Conservation (phyloP, 495 filamentous ascomycete species). For the Pseudotulostoma volvatum region DNA sequence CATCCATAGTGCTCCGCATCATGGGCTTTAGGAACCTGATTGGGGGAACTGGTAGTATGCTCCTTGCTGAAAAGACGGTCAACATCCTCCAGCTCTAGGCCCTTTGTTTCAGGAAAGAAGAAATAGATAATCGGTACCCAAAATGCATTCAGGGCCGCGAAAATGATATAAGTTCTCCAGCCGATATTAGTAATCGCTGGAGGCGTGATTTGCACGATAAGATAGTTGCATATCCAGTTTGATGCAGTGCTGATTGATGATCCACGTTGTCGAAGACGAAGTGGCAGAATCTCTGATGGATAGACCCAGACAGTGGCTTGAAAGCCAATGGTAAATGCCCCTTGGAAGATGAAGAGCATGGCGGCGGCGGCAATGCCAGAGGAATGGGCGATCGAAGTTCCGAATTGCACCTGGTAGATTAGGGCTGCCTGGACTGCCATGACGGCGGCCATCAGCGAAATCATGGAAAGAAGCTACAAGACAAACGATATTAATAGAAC, state of each 20-base stretch:
- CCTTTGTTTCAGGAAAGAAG: constrained; percentile 30
- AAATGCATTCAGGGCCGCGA: constrained; percentile 24
- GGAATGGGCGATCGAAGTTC: constrained; percentile 2
- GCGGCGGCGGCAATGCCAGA: constrained; percentile 8
- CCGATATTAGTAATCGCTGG: constrained; percentile 28
- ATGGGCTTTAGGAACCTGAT: not conserved
- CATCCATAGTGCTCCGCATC: no score
- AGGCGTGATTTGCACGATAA: constrained; percentile 34
- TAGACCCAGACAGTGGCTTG: constrained; percentile 20
- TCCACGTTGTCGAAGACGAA: constrained; percentile 15
- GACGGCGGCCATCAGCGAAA: constrained; percentile 10
- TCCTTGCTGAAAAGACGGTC: constrained; percentile 26
- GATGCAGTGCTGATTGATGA: constrained; percentile 17
- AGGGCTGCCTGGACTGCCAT: constrained; percentile 11
- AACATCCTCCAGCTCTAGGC: constrained; percentile 31
- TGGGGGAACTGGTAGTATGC: constrained; percentile 3
- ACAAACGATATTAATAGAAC: not conserved
- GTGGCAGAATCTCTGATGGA: constrained; percentile 17
- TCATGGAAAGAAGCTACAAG: constrained; percentile 8
- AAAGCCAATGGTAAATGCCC: constrained; percentile 13
- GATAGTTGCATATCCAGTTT: constrained; percentile 20
- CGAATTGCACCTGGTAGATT: constrained; percentile 9
- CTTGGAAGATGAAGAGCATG: constrained; percentile 16
- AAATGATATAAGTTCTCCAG: constrained; percentile 34
- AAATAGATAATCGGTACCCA: constrained; percentile 21